Percentiles rank a stretch among this genome's conserved stretches.
Conservation (phyloP, 1,284 basidiomycete genomes). For the Cryptococcus sp. region DNA sequence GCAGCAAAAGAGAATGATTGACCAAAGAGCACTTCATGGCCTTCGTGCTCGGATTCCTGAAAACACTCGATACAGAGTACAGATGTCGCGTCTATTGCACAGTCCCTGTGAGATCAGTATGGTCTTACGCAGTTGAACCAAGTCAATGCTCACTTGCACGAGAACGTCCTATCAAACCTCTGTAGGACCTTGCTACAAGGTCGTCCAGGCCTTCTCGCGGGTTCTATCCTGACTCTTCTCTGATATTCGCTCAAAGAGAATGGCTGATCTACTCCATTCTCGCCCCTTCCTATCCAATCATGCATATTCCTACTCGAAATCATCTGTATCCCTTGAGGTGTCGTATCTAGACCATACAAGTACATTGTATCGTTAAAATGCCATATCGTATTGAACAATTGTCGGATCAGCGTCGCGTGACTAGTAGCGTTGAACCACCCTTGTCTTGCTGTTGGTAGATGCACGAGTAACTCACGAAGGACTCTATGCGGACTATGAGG, state of each 20-base stretch:
- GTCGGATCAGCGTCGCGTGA: constrained; percentile 24
- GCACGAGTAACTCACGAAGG: constrained; percentile 18
- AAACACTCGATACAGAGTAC: constrained; percentile 85
- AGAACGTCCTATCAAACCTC: constrained; percentile 67
- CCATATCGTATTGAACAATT: constrained; percentile 31
- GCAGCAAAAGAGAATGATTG: constrained; percentile 84
- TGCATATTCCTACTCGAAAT: constrained; percentile 1
- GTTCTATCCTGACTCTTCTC: constrained; percentile 13
- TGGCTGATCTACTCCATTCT: constrained; percentile 5
- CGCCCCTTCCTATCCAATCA: constrained; percentile 5
- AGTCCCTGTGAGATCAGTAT: constrained; percentile 60
- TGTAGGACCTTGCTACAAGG: constrained; percentile 39
- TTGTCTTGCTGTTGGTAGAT: constrained; percentile 4
- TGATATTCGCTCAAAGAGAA: constrained; percentile 26
- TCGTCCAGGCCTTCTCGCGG: constrained; percentile 19
- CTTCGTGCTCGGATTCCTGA: constrained; percentile 71
- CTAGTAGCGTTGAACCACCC: constrained; percentile 14
- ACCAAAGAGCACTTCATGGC: constrained; percentile 86
- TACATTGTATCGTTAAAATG: constrained; percentile 23
- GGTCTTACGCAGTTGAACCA: neutral
- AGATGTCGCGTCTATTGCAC: constrained; percentile 78
- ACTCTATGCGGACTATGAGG: constrained; percentile 17
- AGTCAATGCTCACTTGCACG: constrained; percentile 70
- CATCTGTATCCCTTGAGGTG: constrained; percentile 2
- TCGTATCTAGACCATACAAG: constrained; percentile 14